Conservation (phyloP, 177 flowering plant species). For the Vitis hybrid region DNA sequence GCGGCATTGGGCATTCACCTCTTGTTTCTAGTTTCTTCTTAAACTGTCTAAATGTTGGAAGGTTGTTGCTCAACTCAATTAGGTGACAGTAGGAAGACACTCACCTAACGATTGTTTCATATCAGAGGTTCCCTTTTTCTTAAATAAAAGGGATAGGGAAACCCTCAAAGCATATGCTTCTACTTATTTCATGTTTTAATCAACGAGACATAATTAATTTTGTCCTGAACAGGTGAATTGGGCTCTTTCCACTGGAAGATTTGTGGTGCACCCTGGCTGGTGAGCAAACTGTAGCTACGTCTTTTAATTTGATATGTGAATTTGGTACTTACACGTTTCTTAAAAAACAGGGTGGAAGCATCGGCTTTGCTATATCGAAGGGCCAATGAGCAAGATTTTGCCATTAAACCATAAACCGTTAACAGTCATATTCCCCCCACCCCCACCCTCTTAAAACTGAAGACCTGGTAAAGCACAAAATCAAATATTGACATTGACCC, state of each 20-base stretch:
- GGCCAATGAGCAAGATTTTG: constrained; percentile 87
- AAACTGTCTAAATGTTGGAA: too few relatives aligned
- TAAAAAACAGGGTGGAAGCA: constrained; percentile 84
- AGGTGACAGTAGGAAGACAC: too few relatives aligned
- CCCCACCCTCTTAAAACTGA: constrained; percentile 10
- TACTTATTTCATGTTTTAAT: not conserved
- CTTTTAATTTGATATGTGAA: too few relatives aligned
- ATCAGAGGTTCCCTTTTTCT: too few relatives aligned
- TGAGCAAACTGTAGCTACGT: constrained; percentile 27
- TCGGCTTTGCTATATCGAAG: constrained; percentile 88
- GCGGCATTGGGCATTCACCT: too few relatives aligned
- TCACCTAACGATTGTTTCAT: too few relatives aligned
- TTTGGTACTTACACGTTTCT: too few relatives aligned
- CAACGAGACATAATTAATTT: not conserved
- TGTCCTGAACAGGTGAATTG: constrained; percentile 80
- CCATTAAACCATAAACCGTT: constrained; percentile 55
- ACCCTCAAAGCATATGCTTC: not conserved
- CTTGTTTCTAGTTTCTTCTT: too few relatives aligned
- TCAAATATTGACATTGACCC: not conserved
- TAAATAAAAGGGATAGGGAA: too few relatives aligned
- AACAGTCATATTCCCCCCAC: not conserved
- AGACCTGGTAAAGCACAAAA: constrained; percentile 6
- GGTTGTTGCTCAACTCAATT: too few relatives aligned
- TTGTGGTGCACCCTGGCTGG: constrained; percentile 96
- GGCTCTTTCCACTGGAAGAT: constrained; percentile 85